Evolutionary conservation across 305 asterid species (phyloP).

Genomic region (Salvia sclarea): DNA sequence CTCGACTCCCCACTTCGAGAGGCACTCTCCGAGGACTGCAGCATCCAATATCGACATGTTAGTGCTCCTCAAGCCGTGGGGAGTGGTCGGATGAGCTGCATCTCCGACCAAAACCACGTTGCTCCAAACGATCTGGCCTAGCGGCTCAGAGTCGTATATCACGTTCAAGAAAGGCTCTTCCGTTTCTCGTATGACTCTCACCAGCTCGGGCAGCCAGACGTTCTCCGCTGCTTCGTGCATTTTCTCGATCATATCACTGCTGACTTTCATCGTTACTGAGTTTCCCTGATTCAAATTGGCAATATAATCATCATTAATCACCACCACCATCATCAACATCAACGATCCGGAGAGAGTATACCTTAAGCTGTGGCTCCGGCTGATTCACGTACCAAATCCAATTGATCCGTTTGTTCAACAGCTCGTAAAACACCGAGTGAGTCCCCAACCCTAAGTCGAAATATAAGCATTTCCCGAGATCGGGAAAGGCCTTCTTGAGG

Average conservation of each 20-base stretch:
- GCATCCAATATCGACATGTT: conserved; percentile 85
- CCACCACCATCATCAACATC: neutral
- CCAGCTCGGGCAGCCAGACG: conserved; percentile 65
- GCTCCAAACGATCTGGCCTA: conserved; percentile 60
- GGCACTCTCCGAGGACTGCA: conserved; percentile 69
- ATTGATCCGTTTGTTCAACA: conserved; percentile 61
- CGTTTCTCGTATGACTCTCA: conserved; percentile 57
- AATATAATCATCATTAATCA: neutral
- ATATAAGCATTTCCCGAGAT: conserved; percentile 74
- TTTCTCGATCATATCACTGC: conserved; percentile 50
- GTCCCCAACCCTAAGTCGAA: conserved; percentile 59
- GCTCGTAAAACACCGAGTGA: conserved; percentile 67
- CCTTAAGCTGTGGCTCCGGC: conserved; percentile 73
- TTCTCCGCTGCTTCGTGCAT: conserved; percentile 68
- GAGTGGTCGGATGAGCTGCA: conserved; percentile 89
- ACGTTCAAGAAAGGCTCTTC: conserved; percentile 69
- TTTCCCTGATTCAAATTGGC: conserved; percentile 63
- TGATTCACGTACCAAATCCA: conserved; percentile 95
- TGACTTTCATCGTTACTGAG: conserved; percentile 76
- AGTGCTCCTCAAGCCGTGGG: conserved; percentile 86
- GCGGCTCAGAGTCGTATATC: conserved; percentile 72
- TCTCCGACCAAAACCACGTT: conserved; percentile 76
- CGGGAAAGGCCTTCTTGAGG: conserved; percentile 64
- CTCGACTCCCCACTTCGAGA: conserved; percentile 58
- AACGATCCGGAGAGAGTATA: conserved; percentile 20